A percentile compares a stretch with the other conserved stretches of the same genome.
These are phyloP conservation scores for Beauveria medogensis DNA, from an alignment of 2,329 filamentous ascomycete species.

Conservation along the genomic window DNA sequence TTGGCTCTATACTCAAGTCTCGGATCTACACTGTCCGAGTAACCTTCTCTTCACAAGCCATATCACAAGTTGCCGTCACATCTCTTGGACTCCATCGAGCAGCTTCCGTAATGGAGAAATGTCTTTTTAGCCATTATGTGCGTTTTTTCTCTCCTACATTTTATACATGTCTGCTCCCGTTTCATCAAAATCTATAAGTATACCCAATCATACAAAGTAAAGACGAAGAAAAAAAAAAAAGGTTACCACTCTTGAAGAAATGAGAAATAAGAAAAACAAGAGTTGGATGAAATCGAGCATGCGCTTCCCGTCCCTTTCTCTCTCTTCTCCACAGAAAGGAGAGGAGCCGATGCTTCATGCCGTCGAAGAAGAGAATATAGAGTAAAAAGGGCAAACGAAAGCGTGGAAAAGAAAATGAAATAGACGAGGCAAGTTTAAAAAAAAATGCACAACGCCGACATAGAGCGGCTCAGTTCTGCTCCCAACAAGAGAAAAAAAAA, in stretches of 20 bases:
- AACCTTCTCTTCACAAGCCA: not conserved
- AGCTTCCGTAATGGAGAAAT: not conserved
- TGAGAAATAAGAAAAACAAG: not conserved
- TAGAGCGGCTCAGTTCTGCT: constrained; percentile 1
- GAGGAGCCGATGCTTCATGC: too few species aligned
- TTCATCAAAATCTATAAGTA: constrained; percentile 5
- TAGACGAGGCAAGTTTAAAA: constrained; percentile 1
- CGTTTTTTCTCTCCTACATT: not conserved
- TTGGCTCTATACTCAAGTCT: not conserved
- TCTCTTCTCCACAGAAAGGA: not conserved
- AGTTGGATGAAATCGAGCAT: not conserved
- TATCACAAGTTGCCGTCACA: too few species aligned
- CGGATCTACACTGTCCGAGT: not conserved
- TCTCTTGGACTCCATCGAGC: not conserved
- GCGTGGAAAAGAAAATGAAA: not conserved
- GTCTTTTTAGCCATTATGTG: not conserved
- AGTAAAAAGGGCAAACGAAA: not conserved
- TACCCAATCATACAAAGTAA: constrained; percentile 5
- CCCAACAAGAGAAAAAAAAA: constrained; percentile 8
- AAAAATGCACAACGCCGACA: constrained; percentile 5
- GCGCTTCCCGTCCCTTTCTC: not conserved
- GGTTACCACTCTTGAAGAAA: not conserved
- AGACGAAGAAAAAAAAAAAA: not conserved
- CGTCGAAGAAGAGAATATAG: not conserved
- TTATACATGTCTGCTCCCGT: constrained; percentile 1